These are phyloP conservation scores for Diaporthe ampelina DNA, from an alignment of 2,329 filamentous ascomycete species.

Conservation along the genomic window DNA sequence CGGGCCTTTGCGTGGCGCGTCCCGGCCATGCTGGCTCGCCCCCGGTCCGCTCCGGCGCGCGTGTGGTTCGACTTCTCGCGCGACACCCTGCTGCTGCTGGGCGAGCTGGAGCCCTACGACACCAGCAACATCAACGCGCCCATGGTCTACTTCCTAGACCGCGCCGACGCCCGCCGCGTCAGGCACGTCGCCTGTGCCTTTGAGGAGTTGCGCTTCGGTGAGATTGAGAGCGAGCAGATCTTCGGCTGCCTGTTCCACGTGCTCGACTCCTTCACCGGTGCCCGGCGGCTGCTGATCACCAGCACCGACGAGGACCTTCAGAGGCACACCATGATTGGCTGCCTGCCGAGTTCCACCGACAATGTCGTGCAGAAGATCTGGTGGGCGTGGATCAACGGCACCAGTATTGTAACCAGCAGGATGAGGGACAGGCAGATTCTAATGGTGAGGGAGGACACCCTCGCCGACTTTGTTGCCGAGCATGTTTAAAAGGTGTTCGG, in stretches of 20 bases:
- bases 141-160: conserved; percentile 62
- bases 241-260: conserved; percentile 64
- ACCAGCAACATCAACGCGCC: conserved; percentile 61
- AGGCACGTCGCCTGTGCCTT: conserved; percentile 60
- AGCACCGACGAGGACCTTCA: conserved; percentile 55
- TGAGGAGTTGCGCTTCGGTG: conserved; percentile 58
- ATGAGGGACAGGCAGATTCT: conserved; percentile 60
- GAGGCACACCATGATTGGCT: conserved; percentile 43
- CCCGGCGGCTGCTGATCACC: conserved; percentile 56
- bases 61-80: conserved; percentile 63
- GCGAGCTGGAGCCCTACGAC: conserved; percentile 63
- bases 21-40: conserved; percentile 54
- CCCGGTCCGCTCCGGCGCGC: conserved; percentile 48
- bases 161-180: conserved; percentile 60
- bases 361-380: conserved; percentile 63
- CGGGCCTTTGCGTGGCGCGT: conserved; percentile 62
- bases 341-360: conserved; percentile 50
- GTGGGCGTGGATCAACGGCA: conserved; percentile 60
- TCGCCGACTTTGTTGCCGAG: conserved; percentile 52
- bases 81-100: conserved; percentile 62
- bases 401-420: conserved; percentile 54
- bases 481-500: conserved; percentile 25
- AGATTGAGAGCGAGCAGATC: conserved; percentile 59
- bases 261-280: conserved; percentile 58
- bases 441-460: conserved; percentile 59